Base-by-base conservation (phyloP, 2,329 filamentous ascomycete species). In the Talaromyces sp. region DNA sequence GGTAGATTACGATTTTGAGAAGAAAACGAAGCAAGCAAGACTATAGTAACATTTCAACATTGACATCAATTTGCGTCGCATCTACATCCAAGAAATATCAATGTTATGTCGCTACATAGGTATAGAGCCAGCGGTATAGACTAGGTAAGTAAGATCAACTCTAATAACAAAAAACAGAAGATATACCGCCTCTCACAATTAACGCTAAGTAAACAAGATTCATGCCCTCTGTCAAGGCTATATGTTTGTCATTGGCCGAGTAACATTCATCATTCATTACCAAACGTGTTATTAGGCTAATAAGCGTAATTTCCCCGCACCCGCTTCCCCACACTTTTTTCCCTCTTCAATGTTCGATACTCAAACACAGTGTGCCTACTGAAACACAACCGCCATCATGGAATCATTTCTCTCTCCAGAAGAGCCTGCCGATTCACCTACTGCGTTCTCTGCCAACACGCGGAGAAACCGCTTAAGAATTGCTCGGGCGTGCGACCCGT, bases 401-500 rank as follows among this genome's bases (percentile, higher is more conserved):
- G 44, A 19, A 4, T 47, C 44, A 13, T 47, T 47, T 47, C 19
- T 47, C n/a, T n/a, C 44, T 3, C 10, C 44, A 13, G 44, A 47
- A 47, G 44, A 25, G 19, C 44, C 44, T 6, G 19, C 8, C 1
- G 19, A 47, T 47, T 47, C 19, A 25, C 44, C 19, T 22, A 13
- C 3, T 47, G 44, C 44, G n/a, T 47, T 47, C 4, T 19, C 44
- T 10, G 44, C 49, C 49, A 53, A 53, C 27, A 53, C 49, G 13
- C 25, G 49, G 11, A n/a, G 49, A 28, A 53, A 28, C 25, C 25
- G 28, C 7, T 8, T 30, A 22, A 53, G 28, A n/a, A 53, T 53
- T 53, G 49, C 67, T 15, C 64, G 73, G 54, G 75, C 74, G 13
- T 77, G 75, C 55, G 74, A 77, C 64, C 70, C 72, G 36, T 77